phyloP scores from a whole-genome alignment of 2,329 filamentous ascomycete species.

The Diplodia corticola region DNA sequence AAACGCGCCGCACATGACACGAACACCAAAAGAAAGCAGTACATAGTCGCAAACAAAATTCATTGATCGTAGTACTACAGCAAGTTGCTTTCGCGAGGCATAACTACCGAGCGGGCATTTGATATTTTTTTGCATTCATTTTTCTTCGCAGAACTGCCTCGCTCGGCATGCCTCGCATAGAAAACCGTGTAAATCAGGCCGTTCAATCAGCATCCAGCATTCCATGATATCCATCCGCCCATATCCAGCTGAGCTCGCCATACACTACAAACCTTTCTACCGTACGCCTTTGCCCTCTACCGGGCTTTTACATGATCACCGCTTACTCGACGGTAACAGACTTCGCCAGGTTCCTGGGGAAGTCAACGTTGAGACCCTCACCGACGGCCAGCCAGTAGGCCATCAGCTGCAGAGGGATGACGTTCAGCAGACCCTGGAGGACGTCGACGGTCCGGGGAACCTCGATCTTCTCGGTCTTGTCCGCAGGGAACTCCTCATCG shows the following conservation, averaged over 20 bases:
- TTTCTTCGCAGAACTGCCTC: conserved; percentile 6
- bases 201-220: conserved; percentile 7
- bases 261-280: conserved; percentile 22
- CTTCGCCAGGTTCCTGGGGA: conserved; percentile 98
- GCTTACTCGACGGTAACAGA: conserved; percentile 94
- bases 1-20: neutral
- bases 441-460: conserved; percentile 94
- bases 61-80: conserved; percentile 24
- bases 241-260: conserved; percentile 28
- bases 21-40: neutral
- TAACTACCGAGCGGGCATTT: conserved; percentile 10
- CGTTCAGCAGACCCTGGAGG: conserved; percentile 95
- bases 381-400: conserved; percentile 98
- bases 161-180: conserved; percentile 1
- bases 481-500: conserved; percentile 85
- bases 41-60: neutral
- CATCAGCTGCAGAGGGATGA: conserved; percentile 95
- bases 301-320: conserved; percentile 22
- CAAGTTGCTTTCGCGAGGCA: neutral
- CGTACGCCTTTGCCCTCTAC: conserved; percentile 25
- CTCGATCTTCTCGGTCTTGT: conserved; percentile 94
- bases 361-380: conserved; percentile 96
- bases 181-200: conserved; percentile 17
- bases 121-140: neutral
- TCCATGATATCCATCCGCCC: conserved; percentile 21